Evolutionary conservation across 169 alveolate genomes (phyloP).

Genomic region (Cyclospora cayetanensis): DNA sequence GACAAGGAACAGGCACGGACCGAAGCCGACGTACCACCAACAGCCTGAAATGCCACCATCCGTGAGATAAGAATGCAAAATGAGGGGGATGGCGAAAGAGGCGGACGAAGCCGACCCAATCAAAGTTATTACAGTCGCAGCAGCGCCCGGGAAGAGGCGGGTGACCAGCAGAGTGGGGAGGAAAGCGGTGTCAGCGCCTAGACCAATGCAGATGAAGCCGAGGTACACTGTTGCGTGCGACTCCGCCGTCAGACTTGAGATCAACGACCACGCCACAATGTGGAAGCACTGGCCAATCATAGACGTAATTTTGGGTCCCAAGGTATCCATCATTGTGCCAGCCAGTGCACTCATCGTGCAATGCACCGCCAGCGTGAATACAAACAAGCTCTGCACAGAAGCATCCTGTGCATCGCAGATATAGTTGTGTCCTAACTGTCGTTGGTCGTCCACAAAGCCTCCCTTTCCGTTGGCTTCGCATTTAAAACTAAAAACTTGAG

Average conservation of each 20-base stretch:
- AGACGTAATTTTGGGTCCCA: conserved; percentile 77
- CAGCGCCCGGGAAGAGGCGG: conserved; percentile 68
- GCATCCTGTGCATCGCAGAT: conserved; percentile 79
- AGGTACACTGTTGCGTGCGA: background rate
- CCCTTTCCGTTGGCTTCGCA: conserved; percentile 16
- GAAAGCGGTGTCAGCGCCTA: conserved; percentile 69
- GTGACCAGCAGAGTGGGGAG: conserved; percentile 60
- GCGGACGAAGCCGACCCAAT: conserved; percentile 73
- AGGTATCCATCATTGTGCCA: conserved; percentile 75
- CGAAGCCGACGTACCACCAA: conserved; percentile 51
- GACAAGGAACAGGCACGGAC: conserved; percentile 48
- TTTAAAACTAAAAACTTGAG: background rate
- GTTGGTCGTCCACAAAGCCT: conserved; percentile 1
- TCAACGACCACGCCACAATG: conserved; percentile 76
- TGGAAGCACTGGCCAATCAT: conserved; percentile 76
- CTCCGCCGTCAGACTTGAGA: conserved; percentile 34
- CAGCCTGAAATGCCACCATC: conserved; percentile 42
- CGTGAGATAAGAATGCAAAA: conserved; percentile 13
- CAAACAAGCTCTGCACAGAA: conserved; percentile 77
- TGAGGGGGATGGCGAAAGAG: conserved; percentile 69
- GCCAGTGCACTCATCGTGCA: conserved; percentile 79
- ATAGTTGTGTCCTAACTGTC: conserved; percentile 16
- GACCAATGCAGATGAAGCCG: conserved; percentile 64
- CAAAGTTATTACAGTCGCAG: conserved; percentile 57
- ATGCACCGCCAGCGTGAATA: conserved; percentile 73